Conservation (phyloP, 2,329 filamentous ascomycete genomes). For the Aspergillus calidoustus region DNA sequence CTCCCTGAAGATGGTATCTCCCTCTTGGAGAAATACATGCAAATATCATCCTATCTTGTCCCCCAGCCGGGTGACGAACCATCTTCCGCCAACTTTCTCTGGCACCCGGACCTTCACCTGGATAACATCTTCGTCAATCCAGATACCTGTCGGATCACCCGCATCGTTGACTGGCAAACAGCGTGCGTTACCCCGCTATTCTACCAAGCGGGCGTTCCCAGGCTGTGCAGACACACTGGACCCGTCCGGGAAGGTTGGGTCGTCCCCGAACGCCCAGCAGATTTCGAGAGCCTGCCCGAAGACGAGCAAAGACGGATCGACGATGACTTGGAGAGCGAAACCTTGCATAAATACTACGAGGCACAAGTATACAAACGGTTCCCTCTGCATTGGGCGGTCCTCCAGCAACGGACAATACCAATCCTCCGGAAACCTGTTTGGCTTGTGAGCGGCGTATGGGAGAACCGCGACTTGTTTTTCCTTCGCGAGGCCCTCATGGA, state of each 20-base stretch:
- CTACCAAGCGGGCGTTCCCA: conserved; percentile 35
- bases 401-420: conserved; percentile 25
- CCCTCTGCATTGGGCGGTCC: conserved; percentile 34
- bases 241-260: conserved; percentile 37
- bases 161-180: conserved; percentile 35
- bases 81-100: conserved; percentile 26
- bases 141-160: conserved; percentile 28
- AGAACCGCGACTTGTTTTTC: no score
- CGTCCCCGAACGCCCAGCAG: conserved; percentile 34
- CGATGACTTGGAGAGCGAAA: conserved; percentile 37
- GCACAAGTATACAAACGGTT: conserved; percentile 35
- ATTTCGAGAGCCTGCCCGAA: conserved; percentile 31
- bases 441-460: conserved; percentile 23
- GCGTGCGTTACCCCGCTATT: conserved; percentile 31
- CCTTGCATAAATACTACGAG: conserved; percentile 41
- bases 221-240: conserved; percentile 34
- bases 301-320: conserved; percentile 34
- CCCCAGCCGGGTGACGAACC: conserved; percentile 17
- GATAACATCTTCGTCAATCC: conserved; percentile 32
- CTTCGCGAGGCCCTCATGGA: no score
- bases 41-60: conserved; percentile 27
- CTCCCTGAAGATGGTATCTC: conserved; percentile 28
- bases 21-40: conserved; percentile 33
- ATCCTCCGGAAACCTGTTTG: conserved; percentile 36
- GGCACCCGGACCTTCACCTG: conserved; percentile 18